Evolutionary conservation across 352 stramenopile genomes (phyloP).

Genomic region (Thalassiosira hispida): DNA sequence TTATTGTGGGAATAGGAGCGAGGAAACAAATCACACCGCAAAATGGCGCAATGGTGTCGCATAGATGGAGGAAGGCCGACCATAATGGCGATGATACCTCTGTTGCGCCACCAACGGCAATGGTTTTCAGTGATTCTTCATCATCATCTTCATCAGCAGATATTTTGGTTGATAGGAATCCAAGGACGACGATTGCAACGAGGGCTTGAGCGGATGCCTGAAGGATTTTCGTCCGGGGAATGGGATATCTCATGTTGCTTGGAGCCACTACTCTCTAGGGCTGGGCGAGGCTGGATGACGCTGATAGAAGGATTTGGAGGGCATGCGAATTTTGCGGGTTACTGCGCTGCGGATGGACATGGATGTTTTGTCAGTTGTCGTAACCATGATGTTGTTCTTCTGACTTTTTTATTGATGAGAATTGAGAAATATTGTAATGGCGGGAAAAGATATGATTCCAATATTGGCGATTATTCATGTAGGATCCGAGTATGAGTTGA

Average conservation of each 20-base stretch:
- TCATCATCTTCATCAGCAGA: constrained; percentile 16
- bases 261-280: too few species aligned
- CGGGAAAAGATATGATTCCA: too few species aligned
- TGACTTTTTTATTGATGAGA: too few species aligned
- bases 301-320: too few species aligned
- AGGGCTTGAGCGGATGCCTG: background rate
- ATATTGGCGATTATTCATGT: too few species aligned
- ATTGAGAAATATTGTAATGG: too few species aligned
- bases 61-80: constrained; percentile 32
- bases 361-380: too few species aligned
- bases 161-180: background rate
- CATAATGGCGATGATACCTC: constrained; percentile 7
- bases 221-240: background rate
- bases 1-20: constrained; percentile 70
- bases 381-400: too few species aligned
- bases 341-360: background rate
- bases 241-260: background rate
- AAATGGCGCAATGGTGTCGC: constrained; percentile 33
- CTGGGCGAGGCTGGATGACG: too few species aligned
- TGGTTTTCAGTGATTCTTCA: background rate
- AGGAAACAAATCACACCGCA: constrained; percentile 49
- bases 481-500: constrained; percentile 10
- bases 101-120: constrained; percentile 1
- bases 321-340: too few species aligned
- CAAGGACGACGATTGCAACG: background rate